A percentile compares a stretch with the other conserved stretches of the same genome.
phyloP scores from a whole-genome alignment of 2,329 filamentous ascomycete species.

The Trichoderma aggressivum region DNA sequence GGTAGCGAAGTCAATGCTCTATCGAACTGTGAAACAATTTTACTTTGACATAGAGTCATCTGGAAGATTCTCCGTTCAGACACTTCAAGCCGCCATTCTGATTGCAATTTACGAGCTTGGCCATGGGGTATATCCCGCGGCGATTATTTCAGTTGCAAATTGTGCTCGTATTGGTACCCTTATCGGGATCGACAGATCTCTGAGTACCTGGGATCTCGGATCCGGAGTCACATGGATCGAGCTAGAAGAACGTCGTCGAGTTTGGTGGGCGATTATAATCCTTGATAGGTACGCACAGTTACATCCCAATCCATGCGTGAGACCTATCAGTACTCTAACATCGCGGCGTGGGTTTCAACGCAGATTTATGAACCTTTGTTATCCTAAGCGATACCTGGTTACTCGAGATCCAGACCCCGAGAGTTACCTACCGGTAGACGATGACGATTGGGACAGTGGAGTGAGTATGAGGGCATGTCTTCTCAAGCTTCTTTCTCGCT shows the following conservation, averaged over 20 bases:
- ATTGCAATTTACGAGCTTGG: background rate
- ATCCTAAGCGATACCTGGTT: slow-evolving; percentile 6
- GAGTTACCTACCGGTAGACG: slow-evolving; percentile 15
- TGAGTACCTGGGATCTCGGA: background rate
- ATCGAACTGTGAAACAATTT: background rate
- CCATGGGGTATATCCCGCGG: slow-evolving; percentile 5
- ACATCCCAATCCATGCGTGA: background rate
- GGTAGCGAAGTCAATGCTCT: background rate
- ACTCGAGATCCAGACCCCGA: slow-evolving; percentile 13
- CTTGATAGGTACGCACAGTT: background rate
- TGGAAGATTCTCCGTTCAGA: background rate
- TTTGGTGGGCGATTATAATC: slow-evolving; percentile 2
- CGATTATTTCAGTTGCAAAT: background rate
- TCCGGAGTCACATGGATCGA: background rate
- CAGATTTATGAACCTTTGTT: slow-evolving; percentile 16
- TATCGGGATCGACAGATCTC: background rate
- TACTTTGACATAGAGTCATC: background rate
- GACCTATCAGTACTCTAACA: background rate
- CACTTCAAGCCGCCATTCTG: background rate
- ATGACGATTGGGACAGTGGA: slow-evolving; percentile 8
- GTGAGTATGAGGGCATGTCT: background rate
- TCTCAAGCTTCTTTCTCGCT: background rate
- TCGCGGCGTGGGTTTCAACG: background rate
- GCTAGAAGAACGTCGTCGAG: background rate
- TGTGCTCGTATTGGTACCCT: slow-evolving; percentile 1